Evolutionary conservation across 2,329 filamentous ascomycete genomes (phyloP), one percentile per base, ranked within the genome.

Genomic region (Pestalotiopsis fici): DNA sequence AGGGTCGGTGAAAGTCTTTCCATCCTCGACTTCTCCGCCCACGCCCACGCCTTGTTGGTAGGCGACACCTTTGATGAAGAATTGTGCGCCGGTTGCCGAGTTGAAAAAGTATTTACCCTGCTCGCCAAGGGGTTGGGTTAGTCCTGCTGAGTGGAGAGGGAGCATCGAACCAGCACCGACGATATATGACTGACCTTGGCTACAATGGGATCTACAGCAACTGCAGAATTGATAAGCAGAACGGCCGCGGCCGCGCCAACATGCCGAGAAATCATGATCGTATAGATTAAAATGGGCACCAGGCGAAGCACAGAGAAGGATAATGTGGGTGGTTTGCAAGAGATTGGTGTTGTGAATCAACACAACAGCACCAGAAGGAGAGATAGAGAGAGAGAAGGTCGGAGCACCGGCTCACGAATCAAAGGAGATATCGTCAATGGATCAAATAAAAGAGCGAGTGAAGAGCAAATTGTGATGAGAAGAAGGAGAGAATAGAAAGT

Each of bases 21-120:
- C 61, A n/a, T 47, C 47, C 31, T 79, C 77, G 59, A 81, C 82
- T 59, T 73, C 69, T 68, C 82, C 79, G 61, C 81, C 79, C 59
- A 81, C 77, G 72, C 78, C 80, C 67, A 79, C 75, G 70, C 89
- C 89, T 81, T 89, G 85, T 82, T 93, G 91, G 79, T 94, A 94
- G 71, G 91, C 91, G 72, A 94, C 83, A 80, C 91, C 91, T 71
- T 86, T 86, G 76, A 93, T 91, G 82, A 87, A 91, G 77, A 72
- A 72, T 65, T 72, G 71, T 11, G 70, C 67, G 59, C 71, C 71
- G 37, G 83, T 87, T 28, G 60, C 47, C 78, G 89, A 86, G 81
- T 89, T 90, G 83, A 92, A 93, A 85, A 93, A 92, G 54, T 70
- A 68, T 63, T 66, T 57, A 43, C 69, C 69, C 67, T 69, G 21